These are phyloP conservation scores for Colletotrichum tanaceti DNA, from an alignment of 2,329 filamentous ascomycete species.

Conservation along the genomic window DNA sequence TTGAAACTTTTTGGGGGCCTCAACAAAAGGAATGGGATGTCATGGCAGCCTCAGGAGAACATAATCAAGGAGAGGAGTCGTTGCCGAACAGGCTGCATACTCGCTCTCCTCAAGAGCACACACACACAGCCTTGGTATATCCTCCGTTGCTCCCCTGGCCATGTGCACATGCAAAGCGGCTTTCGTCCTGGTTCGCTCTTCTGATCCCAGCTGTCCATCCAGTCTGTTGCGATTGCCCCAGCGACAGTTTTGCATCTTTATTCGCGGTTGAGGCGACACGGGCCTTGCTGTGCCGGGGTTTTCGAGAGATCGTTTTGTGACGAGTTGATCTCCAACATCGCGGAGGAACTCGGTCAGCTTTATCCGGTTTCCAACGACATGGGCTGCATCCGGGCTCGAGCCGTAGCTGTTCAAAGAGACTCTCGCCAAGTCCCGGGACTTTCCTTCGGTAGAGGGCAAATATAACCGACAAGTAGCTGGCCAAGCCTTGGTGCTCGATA, in stretches of 20 bases:
- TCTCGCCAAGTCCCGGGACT: too few relatives aligned
- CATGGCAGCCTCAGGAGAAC: neutral
- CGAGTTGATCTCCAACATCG: neutral
- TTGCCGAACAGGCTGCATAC: neutral
- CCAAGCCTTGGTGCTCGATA: neutral
- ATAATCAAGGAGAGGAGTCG: neutral
- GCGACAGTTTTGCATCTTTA: too few relatives aligned
- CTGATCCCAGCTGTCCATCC: too few relatives aligned
- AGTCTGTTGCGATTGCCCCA: neutral
- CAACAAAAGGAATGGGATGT: neutral
- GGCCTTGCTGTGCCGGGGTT: neutral
- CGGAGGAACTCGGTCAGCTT: too few relatives aligned
- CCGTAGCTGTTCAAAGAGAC: too few relatives aligned
- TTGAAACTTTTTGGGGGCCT: too few relatives aligned
- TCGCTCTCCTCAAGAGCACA: neutral
- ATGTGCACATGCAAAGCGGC: neutral
- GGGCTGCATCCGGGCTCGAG: too few relatives aligned
- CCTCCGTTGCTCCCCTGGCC: neutral
- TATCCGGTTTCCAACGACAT: neutral
- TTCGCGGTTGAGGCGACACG: neutral
- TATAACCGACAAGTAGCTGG: too few relatives aligned
- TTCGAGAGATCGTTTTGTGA: neutral
- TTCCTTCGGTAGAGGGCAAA: too few relatives aligned
- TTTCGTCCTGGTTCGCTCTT: too few relatives aligned
- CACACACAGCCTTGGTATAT: neutral